These are phyloP conservation scores for Paralagenidium karlingii DNA, from an alignment of 352 stramenopile species.

Conservation along the genomic window DNA sequence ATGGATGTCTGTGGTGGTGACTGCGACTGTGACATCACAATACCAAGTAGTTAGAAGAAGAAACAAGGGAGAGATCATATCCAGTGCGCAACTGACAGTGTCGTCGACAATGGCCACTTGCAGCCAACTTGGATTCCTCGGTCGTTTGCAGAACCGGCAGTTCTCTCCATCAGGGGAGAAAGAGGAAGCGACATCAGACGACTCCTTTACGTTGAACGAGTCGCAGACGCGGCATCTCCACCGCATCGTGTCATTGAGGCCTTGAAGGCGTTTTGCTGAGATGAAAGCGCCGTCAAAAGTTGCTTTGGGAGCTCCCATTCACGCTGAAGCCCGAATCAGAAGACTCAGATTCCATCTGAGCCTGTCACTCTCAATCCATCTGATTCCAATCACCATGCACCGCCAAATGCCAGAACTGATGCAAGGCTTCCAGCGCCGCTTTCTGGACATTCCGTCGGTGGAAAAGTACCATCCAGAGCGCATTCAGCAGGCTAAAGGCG, in stretches of 20 bases:
- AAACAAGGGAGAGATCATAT: not conserved
- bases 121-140: constrained; percentile 14
- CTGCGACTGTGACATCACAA: not conserved
- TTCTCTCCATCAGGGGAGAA: not conserved
- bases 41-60: not conserved
- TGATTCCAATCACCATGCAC: constrained; percentile 2
- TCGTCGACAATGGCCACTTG: constrained; percentile 5
- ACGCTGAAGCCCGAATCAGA: constrained; percentile 4
- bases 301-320: not conserved
- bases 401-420: constrained; percentile 2
- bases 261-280: not conserved
- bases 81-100: constrained; percentile 14
- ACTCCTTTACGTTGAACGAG: constrained; percentile 4
- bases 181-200: too few species aligned
- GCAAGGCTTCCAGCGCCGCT: constrained; percentile 5
- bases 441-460: constrained; percentile 3
- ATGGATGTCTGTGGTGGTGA: constrained; percentile 4
- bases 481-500: not conserved
- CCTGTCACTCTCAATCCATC: constrained; percentile 1
- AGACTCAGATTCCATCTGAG: not conserved
- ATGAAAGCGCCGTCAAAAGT: not conserved
- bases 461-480: not conserved
- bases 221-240: constrained; percentile 14
- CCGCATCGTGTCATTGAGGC: not conserved
- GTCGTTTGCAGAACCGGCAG: constrained; percentile 10